A percentile compares a stretch with the other conserved stretches of the same genome.
Conservation (phyloP, 2,329 filamentous ascomycete species). For the Diaporthe sp. region DNA sequence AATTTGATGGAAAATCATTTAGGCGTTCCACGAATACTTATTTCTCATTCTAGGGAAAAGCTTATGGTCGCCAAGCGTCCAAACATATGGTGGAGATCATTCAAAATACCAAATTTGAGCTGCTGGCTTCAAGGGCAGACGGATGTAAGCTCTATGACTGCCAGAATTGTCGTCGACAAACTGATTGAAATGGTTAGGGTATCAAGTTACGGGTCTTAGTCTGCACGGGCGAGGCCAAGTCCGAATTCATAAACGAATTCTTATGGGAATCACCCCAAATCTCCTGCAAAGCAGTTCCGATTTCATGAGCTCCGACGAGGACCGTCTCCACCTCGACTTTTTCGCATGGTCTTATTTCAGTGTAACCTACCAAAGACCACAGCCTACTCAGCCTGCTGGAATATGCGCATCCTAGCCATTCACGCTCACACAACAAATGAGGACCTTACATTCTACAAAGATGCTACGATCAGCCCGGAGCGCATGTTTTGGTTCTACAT, state of each 20-base stretch:
- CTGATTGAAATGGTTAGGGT: not conserved
- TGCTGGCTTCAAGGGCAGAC: not conserved
- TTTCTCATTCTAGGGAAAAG: not conserved
- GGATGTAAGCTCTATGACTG: not conserved
- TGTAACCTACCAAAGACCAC: not conserved
- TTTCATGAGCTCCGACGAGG: not conserved
- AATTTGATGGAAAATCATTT: not conserved
- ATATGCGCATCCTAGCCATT: not conserved
- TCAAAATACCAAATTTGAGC: not conserved
- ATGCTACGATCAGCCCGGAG: not conserved
- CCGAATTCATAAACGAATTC: not conserved
- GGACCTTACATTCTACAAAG: not conserved
- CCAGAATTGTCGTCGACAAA: not conserved
- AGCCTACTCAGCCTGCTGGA: not conserved
- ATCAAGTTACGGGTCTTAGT: not conserved
- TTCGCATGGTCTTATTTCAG: not conserved
- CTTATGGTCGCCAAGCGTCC: not conserved
- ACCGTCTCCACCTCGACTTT: not conserved
- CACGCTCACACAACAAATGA: not conserved
- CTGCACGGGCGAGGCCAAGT: not conserved
- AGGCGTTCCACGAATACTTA: not conserved
- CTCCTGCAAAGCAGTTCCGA: not conserved
- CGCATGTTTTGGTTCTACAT: not conserved
- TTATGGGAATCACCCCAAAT: not conserved
- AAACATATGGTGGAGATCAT: not conserved